Percentiles rank a stretch among this genome's conserved stretches.
These are phyloP conservation scores for Pleurotus salmoneostramineus DNA, from an alignment of 768 basidiomycete genomes.

Conservation along the genomic window DNA sequence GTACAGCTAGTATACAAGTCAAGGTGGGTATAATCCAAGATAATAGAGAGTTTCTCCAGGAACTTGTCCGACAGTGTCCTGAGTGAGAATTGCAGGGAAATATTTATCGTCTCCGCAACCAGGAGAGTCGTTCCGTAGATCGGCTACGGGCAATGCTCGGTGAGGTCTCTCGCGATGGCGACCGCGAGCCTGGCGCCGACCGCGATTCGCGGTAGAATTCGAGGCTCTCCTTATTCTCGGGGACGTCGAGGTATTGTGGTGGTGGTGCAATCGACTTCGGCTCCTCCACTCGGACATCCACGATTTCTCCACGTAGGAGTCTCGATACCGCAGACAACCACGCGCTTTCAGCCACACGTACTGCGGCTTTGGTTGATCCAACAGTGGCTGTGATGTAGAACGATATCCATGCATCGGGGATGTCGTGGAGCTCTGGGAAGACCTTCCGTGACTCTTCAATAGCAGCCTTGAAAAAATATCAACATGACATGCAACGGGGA, in stretches of 20 bases:
- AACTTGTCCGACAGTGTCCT: no score
- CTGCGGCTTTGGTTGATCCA: conserved; percentile 24
- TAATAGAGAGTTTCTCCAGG: no score
- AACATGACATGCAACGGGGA: no score
- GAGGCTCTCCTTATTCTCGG: conserved; percentile 14
- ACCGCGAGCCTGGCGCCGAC: conserved; percentile 20
- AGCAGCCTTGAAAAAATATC: conserved; percentile 41
- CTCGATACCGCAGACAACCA: conserved; percentile 40
- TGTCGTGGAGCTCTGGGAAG: conserved; percentile 35
- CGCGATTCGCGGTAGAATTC: conserved; percentile 16
- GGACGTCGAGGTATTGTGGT: conserved; percentile 41
- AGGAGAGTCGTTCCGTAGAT: no score
- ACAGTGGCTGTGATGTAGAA: conserved; percentile 35
- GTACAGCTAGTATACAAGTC: no score
- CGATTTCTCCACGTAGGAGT: conserved; percentile 42
- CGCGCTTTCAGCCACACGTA: conserved; percentile 48
- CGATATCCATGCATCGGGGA: conserved; percentile 36
- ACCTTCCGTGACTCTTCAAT: conserved; percentile 46
- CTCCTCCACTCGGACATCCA: conserved; percentile 37
- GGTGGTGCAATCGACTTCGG: conserved; percentile 23
- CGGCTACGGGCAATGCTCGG: no score
- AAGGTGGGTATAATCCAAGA: no score
- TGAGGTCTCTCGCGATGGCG: conserved; percentile 18
- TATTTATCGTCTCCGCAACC: no score
- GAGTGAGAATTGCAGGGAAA: no score